Conservation (phyloP, 108 stramenopile genomes). For the Mediolabrus comicus region DNA sequence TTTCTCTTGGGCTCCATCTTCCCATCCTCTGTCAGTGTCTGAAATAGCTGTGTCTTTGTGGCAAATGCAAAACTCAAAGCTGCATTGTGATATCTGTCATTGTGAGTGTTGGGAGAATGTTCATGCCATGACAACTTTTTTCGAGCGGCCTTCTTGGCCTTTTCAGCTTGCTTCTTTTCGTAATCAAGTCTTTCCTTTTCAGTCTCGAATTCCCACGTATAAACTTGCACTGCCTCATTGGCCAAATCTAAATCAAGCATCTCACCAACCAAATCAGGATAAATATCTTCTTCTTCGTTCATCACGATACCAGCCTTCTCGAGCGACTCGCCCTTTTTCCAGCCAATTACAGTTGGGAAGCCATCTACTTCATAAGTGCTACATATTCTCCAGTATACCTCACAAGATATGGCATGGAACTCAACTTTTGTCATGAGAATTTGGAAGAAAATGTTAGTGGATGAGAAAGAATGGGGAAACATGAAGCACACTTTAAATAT, state of each 20-base stretch:
- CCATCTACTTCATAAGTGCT: conserved; percentile 33
- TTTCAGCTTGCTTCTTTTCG: conserved; percentile 1
- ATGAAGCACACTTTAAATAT: too few relatives aligned
- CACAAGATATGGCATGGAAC: conserved; percentile 46
- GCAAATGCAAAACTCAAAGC: conserved; percentile 40
- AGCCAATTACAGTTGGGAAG: conserved; percentile 33
- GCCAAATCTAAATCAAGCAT: conserved; percentile 18
- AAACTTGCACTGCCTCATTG: conserved; percentile 18
- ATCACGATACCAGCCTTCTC: conserved; percentile 13
- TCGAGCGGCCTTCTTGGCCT: conserved; percentile 11
- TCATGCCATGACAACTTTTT: conserved; percentile 22
- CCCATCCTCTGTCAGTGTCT: conserved; percentile 16
- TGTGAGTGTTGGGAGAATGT: conserved; percentile 13
- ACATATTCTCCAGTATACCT: conserved; percentile 26
- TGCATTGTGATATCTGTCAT: conserved; percentile 43
- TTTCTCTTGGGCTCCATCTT: conserved; percentile 22
- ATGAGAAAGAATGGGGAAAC: neutral
- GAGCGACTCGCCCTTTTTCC: conserved; percentile 9
- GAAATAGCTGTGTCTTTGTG: conserved; percentile 31
- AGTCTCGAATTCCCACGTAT: neutral
- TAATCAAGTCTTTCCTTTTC: neutral
- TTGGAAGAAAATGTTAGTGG: neutral
- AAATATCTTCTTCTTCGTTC: conserved; percentile 12
- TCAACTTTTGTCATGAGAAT: conserved; percentile 1
- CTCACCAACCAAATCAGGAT: conserved; percentile 22